Evolutionary conservation across 345 rosid genomes (phyloP), one percentile per base, ranked within the genome.

Genomic region (Diplotaxis tenuifolia): DNA sequence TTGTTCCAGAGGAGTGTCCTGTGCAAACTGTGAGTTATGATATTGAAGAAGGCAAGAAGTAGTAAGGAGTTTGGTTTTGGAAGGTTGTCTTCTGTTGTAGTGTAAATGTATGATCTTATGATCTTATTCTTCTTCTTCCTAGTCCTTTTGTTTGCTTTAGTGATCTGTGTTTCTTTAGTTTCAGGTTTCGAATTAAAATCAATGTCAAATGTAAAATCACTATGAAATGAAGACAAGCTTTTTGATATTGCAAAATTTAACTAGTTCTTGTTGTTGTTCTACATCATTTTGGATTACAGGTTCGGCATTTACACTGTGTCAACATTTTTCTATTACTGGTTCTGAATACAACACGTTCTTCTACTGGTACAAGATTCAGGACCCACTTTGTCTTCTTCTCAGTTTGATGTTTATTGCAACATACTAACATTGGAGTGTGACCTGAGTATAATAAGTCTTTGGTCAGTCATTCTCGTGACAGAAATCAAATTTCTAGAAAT

Each of bases 1-100:
- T 93, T 52, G 86, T 72, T 63, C 92, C 96, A 0, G 90, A 85
- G 77, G 93, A 83, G 47, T 85, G 84, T 73, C 77, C 73, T 27
- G 79, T 74, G 74, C 74, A 29, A 79, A 62, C 78, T 10, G 78
- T 72, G 52, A 79, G 75, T n/a, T n/a, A n/a, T 7, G 69, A 79
- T 62, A 70, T 81, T 75, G 65, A 83, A 82, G 87, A 84, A 78
- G 86, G 84, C 72, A 83, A 82, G 84, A 79, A 77, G 72, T 79
- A 86, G 69, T 34, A 68, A 50, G 61, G 38, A 54, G 58, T 61
- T 4, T 27, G 65, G 45, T 32, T 10, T 32, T 9, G 73, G 49
- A 68, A 53, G 71, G 81, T 57, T 78, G 61, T 69, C 73, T 20
- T 59, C 7, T 58, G 52, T 66, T 56, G 61, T 83, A 82, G 38